Evolutionary conservation across 148 eudicot genomes (phyloP), one percentile per base, ranked within the genome.

Genomic region (Camellia granthamiana): DNA sequence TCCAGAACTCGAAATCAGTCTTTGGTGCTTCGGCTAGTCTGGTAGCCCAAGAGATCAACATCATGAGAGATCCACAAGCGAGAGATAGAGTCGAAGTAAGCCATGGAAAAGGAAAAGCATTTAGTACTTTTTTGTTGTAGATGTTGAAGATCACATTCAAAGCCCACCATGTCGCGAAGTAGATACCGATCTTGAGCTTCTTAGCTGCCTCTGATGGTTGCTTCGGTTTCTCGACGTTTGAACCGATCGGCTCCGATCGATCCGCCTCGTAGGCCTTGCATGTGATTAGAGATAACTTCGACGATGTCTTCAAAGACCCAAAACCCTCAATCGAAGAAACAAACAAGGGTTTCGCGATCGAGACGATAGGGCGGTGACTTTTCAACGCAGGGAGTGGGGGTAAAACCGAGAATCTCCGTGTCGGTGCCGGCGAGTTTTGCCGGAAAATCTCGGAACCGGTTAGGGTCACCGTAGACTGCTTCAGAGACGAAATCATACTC

Each of bases 91-190:
- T 91, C 6, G 97, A 95, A n/a, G 98, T 93, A 59, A 95, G 84
- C 98, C 97, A 93, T 11, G 98, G 98, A 42, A 70, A 95, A 4
- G 97, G 97, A 66, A 88, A 95, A 38, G 94, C 98, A 90, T 93
- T 95, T 85, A 95, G 89, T 63, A 95, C 98, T 81, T 91, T 95
- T 85, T 95, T 95, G 80, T 95, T 95, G 70, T 95, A 95, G 41
- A 95, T 95, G 82, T 95, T 95, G 69, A 93, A 95, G 8, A 95
- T 85, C 80, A 93, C 97, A 87, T 95, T 95, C 88, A 93, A 88
- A 83, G 84, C 88, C 97, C 98, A 95, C 98, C 98, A 95, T 6
- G 93, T 93, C 16, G 97, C 98, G 80, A 95, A 93, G 21, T 93
- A 93, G 46, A 89, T 71, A 8, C 98, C 94, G 81, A 95, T 93